Evolutionary conservation across 2,329 filamentous ascomycete genomes (phyloP).

Genomic region (Polychaeton citri): DNA sequence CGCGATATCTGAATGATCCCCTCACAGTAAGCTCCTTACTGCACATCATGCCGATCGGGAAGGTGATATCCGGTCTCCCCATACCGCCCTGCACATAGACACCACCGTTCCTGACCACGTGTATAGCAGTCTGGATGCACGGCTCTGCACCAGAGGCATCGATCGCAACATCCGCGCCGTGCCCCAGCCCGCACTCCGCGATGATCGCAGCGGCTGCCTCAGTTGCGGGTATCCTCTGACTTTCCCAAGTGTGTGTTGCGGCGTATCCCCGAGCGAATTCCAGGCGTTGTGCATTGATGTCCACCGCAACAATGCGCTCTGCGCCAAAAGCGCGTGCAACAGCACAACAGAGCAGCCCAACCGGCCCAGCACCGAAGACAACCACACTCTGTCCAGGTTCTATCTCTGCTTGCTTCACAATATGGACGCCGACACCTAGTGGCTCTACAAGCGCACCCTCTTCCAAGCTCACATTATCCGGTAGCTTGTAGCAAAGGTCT

Average conservation of each 20-base stretch:
- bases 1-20: conserved; percentile 43
- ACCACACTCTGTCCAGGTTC: conserved; percentile 24
- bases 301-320: conserved; percentile 46
- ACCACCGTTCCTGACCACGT: conserved; percentile 55
- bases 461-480: conserved; percentile 31
- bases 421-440: conserved; percentile 36
- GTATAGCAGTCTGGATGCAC: conserved; percentile 61
- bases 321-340: conserved; percentile 47
- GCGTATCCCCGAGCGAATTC: conserved; percentile 41
- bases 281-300: conserved; percentile 41
- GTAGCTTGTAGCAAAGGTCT: conserved; percentile 35
- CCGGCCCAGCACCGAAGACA: conserved; percentile 48
- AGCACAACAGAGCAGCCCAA: conserved; percentile 45
- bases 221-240: conserved; percentile 16
- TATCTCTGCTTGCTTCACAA: conserved; percentile 12
- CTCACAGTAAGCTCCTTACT: conserved; percentile 73
- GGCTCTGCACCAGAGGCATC: conserved; percentile 70
- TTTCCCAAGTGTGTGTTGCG: conserved; percentile 14
- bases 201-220: conserved; percentile 9
- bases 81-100: conserved; percentile 74
- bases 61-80: conserved; percentile 71
- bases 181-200: conserved; percentile 8
- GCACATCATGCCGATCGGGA: conserved; percentile 81
- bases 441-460: conserved; percentile 42
- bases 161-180: conserved; percentile 63